Evolutionary conservation across 768 basidiomycete species (phyloP).

Genomic region (Tephrocybe sp.): DNA sequence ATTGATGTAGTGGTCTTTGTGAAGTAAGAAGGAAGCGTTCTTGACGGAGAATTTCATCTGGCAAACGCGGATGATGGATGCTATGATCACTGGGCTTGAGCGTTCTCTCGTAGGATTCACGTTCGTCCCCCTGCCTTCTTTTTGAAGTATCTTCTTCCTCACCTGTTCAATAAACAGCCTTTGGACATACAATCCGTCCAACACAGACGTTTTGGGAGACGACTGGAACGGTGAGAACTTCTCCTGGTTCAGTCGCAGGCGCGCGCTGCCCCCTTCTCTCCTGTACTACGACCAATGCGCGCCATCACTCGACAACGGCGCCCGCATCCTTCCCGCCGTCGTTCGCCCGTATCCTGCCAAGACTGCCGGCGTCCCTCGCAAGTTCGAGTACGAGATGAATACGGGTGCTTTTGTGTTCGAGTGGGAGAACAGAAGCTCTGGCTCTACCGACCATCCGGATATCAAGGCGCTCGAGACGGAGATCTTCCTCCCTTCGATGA

Average conservation of each 20-base stretch:
- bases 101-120: conserved; percentile 78
- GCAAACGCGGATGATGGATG: conserved; percentile 95
- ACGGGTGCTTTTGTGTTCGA: conserved; percentile 64
- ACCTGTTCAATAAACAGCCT: conserved; percentile 63
- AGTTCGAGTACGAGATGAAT: conserved; percentile 77
- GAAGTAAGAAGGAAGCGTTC: conserved; percentile 73
- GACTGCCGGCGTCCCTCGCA: conserved; percentile 79
- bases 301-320: conserved; percentile 81
- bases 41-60: conserved; percentile 69
- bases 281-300: conserved; percentile 61
- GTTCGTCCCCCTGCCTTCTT: conserved; percentile 44
- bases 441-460: background rate
- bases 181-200: conserved; percentile 94
- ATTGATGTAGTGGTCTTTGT: conserved; percentile 1
- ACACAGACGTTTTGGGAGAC: conserved; percentile 78
- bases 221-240: conserved; percentile 98
- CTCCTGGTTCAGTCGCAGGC: conserved; percentile 80
- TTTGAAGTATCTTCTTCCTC: background rate
- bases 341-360: conserved; percentile 93
- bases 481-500: conserved; percentile 70
- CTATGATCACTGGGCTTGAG: conserved; percentile 83
- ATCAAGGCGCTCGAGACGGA: conserved; percentile 66
- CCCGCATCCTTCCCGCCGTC: conserved; percentile 70
- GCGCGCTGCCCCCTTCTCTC: conserved; percentile 55
- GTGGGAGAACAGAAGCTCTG: conserved; percentile 53